phyloP scores from a whole-genome alignment of 2,329 filamentous ascomycete species.

The Aspergillus sp. region DNA sequence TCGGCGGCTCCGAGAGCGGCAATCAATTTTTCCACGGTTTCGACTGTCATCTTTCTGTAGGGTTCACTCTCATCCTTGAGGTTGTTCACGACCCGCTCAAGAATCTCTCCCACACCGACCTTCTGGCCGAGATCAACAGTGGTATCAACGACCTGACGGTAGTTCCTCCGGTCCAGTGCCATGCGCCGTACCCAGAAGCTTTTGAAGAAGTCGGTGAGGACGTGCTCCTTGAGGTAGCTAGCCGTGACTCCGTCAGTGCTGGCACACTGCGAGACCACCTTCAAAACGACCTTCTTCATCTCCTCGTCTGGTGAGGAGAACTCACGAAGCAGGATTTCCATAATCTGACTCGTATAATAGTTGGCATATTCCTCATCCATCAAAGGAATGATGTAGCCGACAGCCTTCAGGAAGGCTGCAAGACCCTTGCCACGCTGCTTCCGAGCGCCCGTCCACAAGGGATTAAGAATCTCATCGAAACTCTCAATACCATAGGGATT shows the following conservation, averaged over 20 bases:
- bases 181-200: constrained; percentile 97
- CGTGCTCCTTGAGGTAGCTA: constrained; percentile 90
- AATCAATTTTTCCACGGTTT: constrained; percentile 95
- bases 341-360: constrained; percentile 97
- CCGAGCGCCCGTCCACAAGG: constrained; percentile 91
- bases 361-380: constrained; percentile 99
- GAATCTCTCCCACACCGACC: constrained; percentile 93
- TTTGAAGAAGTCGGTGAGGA: constrained; percentile 96
- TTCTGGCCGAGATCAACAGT: constrained; percentile 97
- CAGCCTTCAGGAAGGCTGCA: constrained; percentile 93
- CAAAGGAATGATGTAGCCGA: constrained; percentile 95
- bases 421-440: constrained; percentile 96
- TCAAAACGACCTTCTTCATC: constrained; percentile 99
- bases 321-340: constrained; percentile 95
- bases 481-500: constrained; percentile 99
- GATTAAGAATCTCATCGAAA: constrained; percentile 96
- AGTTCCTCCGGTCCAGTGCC: constrained; percentile 96
- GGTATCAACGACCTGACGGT: constrained; percentile 95
- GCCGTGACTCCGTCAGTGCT: constrained; percentile 93
- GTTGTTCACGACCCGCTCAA: constrained; percentile 90
- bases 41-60: constrained; percentile 98
- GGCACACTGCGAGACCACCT: constrained; percentile 94
- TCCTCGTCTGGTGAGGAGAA: constrained; percentile 97
- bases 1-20: constrained; percentile 91
- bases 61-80: constrained; percentile 97